Base-by-base conservation (phyloP, 495 filamentous ascomycete species). In the Tuber magnatum region DNA sequence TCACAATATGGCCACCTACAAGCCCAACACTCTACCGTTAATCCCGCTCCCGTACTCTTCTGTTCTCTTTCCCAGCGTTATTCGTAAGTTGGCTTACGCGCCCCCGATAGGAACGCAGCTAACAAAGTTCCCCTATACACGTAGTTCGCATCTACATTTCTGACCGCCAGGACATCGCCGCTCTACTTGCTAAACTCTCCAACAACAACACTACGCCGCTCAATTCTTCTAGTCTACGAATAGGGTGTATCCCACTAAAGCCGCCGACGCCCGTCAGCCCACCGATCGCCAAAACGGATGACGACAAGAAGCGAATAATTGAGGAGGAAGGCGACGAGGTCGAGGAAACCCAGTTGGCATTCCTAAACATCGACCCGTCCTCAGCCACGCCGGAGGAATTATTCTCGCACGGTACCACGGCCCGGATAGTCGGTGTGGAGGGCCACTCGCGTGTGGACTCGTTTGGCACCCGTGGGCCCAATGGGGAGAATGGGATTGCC, bases 361-460 rank as follows among this genome's bases (percentile, higher is more conserved):
- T 76, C n/a, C 71, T 82, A 35, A 82, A 82, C 43, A 84, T 86
- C 46, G 89, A 92, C 83, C 89, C 89, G 0, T 86, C 86, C 2
- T 86, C 88, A 74, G 90, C 90, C 16, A 87, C 86, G 28, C 87
- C 87, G 75, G 88, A 88, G 56, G 90, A 92, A 79, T 83, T 92
- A 5, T 92, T 90, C 80, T 85, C 83, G 10, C 89, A 87, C 82
- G 91, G 91, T 41, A 89, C 88, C 1, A 81, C 91, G 61, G 91
- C 88, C n/a, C 89, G 88, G 80, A 87, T 93, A 39, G 86, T 89
- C 69, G 91, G 90, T 9, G 86, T 92, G 69, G 90, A 92, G 81
- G 90, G 90, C 16, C 75, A 76, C 41, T 79, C 80, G 24, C 77
- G 78, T 43, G 70, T 72, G 56, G 73, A 82, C 69, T 77, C 77